Evolutionary conservation across 495 filamentous ascomycete species (phyloP), one percentile per base, ranked within the genome.

Genomic region (Trypethelium eluteriae): DNA sequence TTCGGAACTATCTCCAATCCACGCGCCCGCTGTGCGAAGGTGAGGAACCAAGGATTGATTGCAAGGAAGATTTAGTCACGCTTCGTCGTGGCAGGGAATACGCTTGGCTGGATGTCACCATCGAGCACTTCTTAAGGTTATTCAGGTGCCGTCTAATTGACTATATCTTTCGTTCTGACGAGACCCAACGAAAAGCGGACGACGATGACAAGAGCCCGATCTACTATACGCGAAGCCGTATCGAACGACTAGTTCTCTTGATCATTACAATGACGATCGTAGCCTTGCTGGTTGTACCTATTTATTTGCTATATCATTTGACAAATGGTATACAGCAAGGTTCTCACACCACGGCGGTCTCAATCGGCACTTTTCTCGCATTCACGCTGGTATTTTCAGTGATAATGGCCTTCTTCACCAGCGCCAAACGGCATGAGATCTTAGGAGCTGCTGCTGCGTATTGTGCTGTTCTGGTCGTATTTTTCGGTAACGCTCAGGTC

Each of bases 401-500:
- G 10, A 69, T 69, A 5, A 53, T 78, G 34, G 66, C 66, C 2
- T 63, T 75, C 4, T 72, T 75, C 66, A 77, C 76, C 2, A 59
- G 65, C 50, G 76, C 76, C 16, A 73, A 72, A 53, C 47, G 74
- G 36, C 76, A 77, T 57, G 75, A 78, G 68, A 74, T 74, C 47
- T 68, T 78, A 39, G 72, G 68, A 36, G 73, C 76, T 14, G 72
- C 75, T 63, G 74, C 75, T 38, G 76, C 72, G 74, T 71, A 71
- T 49, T 71, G 69, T 62, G 70, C 70, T 7, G 65, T 72, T 25
- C 53, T 70, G 14, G 70, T 70, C 2, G 70, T 70, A n/a, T 72
- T 69, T 39, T 46, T 70, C 12, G 68, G 68, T 34, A 69, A 72
- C 35, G 68, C 68, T 32, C 25, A 39, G 53, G 53, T 59, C 14